Base-by-base conservation (phyloP, 1,284 basidiomycete species). In the Apiotrichum mycotoxinovorans region DNA sequence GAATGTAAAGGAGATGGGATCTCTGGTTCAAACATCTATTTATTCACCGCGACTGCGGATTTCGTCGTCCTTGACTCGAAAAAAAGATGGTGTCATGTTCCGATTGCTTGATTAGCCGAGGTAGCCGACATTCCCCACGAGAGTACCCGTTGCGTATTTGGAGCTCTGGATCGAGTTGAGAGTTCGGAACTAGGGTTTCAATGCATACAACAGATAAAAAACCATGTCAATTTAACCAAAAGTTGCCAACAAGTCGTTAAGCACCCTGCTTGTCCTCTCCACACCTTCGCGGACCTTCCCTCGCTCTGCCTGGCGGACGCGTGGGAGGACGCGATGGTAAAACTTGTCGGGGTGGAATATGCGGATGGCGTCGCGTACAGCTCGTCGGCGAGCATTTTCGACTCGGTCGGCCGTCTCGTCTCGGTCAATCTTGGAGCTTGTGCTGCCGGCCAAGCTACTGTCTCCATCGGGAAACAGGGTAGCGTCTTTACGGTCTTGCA, bases 301-400 rank as follows among this genome's bases (percentile, higher is more conserved):
- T 64, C 72, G 83, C 50, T 91, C 88, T 40, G 73, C 72, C 43
- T 83, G 83, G 9, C 76, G 75, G 7, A 86, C 82, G 22, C 82
- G 78, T 12, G 71, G 68, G 27, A 87, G 68, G 3, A 87, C 66
- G 1, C 74, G 64, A 10, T 85, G 84, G 69, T 89, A 86, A 61
- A 86, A 80, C 70, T 87, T 85, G 73, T 89, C 87, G 0, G 87
- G 86, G 71, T 89, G 87, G 83, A 87, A 89, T 5, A 83, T 79
- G 50, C 87, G 72, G 35, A 88, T 74, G 0, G 85, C 83, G 52
- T 78, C 79, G 22, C 85, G 80, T 10, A 87, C 75, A 22, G 82
- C 77, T 46, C 48, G 52, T 33, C 50, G 45, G 25, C 52, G 52
- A 59, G 72, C 75, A 20, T 77, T 74, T 0, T 64, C 78, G 41